Base-by-base conservation (phyloP, 805 yeast species). In the Lipomyces yamanashiensis region DNA sequence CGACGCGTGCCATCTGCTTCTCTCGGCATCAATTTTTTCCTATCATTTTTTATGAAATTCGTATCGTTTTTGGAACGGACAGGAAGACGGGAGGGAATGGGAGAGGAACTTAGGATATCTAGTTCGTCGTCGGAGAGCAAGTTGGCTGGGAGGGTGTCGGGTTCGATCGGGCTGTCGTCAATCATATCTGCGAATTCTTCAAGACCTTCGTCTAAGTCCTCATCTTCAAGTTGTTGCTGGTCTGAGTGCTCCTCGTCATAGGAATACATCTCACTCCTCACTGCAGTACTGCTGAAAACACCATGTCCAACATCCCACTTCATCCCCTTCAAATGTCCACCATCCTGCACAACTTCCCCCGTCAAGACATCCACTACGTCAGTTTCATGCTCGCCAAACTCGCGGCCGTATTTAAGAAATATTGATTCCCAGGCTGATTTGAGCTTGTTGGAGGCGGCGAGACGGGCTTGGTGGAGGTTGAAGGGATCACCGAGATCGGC, bases 331-430 rank as follows among this genome's bases (percentile, higher is more conserved):
- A 89, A 69, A 74, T 89, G 96, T 1, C 96, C 96, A 58, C 84
- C 81, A 70, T 89, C 92, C 39, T 78, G 82, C 1, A 86, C 73
- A 1, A 89, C 82, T 61, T 82, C 79, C 0, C 93, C 92, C 0
- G 91, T 85, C 9, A 73, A 71, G 23, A 89, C 70, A 72, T 89
- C 92, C 13, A 79, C 72, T 6, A 78, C 68, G 63, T 79, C 82
- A 13, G 80, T 79, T 52, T 76, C 77, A 17, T 73, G 69, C 13
- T 67, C 70, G 40, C 28, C 28, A 28, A 71, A 67, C 23, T 72
- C 77, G 43, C 67, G 69, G 13, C 67, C 67, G 65, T 77, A 79
- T 63, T 72, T 71, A 33, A 64, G 71, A 40, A 76, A 73, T 33
- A 79, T 76, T 1, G 67, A 62, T 13, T 73, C 72, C 79, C 80